phyloP scores from a whole-genome alignment of 1,139 yeast species.

The Citeromyces hawaiiensis region DNA sequence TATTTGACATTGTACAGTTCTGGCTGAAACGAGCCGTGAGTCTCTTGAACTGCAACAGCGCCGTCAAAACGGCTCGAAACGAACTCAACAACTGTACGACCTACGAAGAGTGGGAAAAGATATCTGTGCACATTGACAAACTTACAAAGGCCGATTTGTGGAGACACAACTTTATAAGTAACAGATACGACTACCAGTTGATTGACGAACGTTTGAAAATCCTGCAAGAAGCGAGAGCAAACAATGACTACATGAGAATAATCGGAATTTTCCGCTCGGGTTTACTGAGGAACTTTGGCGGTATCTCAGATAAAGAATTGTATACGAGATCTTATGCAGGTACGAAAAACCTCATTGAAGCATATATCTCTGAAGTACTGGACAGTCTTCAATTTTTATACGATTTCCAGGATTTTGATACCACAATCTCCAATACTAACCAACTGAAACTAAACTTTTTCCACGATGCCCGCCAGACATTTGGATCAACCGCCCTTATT shows the following conservation, averaged over 20 bases:
- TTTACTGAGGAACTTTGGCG: slow-evolving; percentile 79
- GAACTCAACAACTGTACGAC: slow-evolving; percentile 27
- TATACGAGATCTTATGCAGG: slow-evolving; percentile 80
- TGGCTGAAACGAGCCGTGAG: slow-evolving; percentile 27
- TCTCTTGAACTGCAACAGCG: slow-evolving; percentile 25
- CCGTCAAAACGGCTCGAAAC: slow-evolving; percentile 25
- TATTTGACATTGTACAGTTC: slow-evolving; percentile 43
- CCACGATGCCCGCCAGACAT: slow-evolving; percentile 80
- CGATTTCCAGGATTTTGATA: slow-evolving; percentile 20
- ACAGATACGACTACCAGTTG: slow-evolving; percentile 72
- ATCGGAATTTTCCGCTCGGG: slow-evolving; percentile 74
- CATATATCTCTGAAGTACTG: slow-evolving; percentile 66
- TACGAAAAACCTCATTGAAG: slow-evolving; percentile 79
- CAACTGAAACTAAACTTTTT: slow-evolving; percentile 72
- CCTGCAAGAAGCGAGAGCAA: slow-evolving; percentile 46
- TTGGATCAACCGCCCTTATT: slow-evolving; percentile 82
- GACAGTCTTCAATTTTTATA: slow-evolving; percentile 48
- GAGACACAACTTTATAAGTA: slow-evolving; percentile 79
- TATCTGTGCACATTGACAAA: slow-evolving; percentile 48
- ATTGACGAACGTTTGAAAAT: slow-evolving; percentile 62
- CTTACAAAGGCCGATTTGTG: slow-evolving; percentile 62
- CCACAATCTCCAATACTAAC: slow-evolving; percentile 31
- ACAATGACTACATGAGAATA: slow-evolving; percentile 42
- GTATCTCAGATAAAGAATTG: slow-evolving; percentile 67
- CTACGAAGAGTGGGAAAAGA: slow-evolving; percentile 49